Conservation (phyloP, 768 basidiomycete genomes). For the Austroboletus festivus region DNA sequence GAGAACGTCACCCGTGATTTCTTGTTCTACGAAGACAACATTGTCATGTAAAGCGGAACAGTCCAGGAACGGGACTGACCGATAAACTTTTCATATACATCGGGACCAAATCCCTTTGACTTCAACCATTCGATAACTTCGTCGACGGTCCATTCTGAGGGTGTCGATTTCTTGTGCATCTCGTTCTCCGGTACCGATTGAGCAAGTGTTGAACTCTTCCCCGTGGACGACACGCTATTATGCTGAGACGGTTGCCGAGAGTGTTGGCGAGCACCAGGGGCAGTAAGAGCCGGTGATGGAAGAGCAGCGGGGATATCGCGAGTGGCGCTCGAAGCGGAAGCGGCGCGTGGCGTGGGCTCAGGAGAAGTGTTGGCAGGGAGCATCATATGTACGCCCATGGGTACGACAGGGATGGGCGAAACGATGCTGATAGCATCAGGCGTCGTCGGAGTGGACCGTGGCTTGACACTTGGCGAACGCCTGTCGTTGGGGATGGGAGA, state of each 20-base stretch:
- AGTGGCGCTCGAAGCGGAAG: slow-evolving; percentile 23
- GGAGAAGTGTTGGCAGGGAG: slow-evolving; percentile 24
- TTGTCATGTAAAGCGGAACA: not conserved
- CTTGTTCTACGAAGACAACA: slow-evolving; percentile 67
- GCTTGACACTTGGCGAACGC: slow-evolving; percentile 17
- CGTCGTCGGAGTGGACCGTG: slow-evolving; percentile 27
- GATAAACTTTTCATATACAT: slow-evolving; percentile 80
- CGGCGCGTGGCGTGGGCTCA: slow-evolving; percentile 18
- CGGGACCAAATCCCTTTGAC: slow-evolving; percentile 78
- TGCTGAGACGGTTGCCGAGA: slow-evolving; percentile 40
- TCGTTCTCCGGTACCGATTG: slow-evolving; percentile 20
- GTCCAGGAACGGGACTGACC: slow-evolving; percentile 46
- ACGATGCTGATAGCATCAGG: slow-evolving; percentile 23
- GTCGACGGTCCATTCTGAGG: slow-evolving; percentile 82
- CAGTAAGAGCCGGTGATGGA: slow-evolving; percentile 30
- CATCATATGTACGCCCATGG: slow-evolving; percentile 14
- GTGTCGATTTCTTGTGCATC: slow-evolving; percentile 32
- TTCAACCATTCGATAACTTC: slow-evolving; percentile 90
- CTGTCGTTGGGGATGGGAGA: slow-evolving; percentile 18
- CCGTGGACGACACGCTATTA: slow-evolving; percentile 35
- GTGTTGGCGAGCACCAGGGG: slow-evolving; percentile 22
- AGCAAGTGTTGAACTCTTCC: slow-evolving; percentile 23
- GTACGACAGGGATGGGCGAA: slow-evolving; percentile 23
- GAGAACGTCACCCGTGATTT: slow-evolving; percentile 96
- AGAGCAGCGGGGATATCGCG: slow-evolving; percentile 29